A percentile compares a stretch with the other conserved stretches of the same genome.
phyloP scores from a whole-genome alignment of 306 rosid species.

The Citrullus amarus region DNA sequence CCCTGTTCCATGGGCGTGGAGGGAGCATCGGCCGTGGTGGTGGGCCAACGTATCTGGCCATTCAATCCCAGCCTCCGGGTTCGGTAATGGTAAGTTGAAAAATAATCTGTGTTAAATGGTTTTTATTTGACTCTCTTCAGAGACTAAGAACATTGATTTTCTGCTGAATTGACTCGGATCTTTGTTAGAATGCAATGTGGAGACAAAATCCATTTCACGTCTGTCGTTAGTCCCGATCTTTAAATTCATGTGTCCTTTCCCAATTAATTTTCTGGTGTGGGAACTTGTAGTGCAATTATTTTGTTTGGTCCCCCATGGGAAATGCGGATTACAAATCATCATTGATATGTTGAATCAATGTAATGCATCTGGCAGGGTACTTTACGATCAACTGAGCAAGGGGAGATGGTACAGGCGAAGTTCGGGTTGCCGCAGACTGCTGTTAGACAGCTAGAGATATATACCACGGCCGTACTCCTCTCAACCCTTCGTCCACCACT shows the following conservation, averaged over 20 bases:
- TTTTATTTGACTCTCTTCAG: not conserved
- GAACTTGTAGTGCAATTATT: not conserved
- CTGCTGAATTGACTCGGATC: not conserved
- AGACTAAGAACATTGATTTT: not conserved
- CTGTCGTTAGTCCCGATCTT: not conserved
- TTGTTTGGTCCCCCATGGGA: not conserved
- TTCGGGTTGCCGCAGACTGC: constrained; percentile 84
- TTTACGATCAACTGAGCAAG: constrained; percentile 87
- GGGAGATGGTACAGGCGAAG: constrained; percentile 95
- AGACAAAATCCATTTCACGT: not conserved
- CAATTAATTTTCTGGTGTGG: not conserved
- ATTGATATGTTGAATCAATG: not conserved
- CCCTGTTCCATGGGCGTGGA: constrained; percentile 91
- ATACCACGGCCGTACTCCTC: constrained; percentile 89
- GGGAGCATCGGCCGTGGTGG: constrained; percentile 98
- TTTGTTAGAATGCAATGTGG: not conserved
- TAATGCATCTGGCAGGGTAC: constrained; percentile 47
- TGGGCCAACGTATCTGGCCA: constrained; percentile 92
- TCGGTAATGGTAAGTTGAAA: constrained; percentile 68
- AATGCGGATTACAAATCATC: not conserved
- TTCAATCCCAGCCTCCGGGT: constrained; percentile 98
- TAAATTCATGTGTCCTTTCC: not conserved
- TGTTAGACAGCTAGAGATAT: constrained; percentile 89
- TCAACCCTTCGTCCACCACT: constrained; percentile 90
- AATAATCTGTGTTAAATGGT: not conserved